These are phyloP conservation scores for Peronospora farinosa DNA, from an alignment of 352 stramenopile genomes.

Conservation along the genomic window DNA sequence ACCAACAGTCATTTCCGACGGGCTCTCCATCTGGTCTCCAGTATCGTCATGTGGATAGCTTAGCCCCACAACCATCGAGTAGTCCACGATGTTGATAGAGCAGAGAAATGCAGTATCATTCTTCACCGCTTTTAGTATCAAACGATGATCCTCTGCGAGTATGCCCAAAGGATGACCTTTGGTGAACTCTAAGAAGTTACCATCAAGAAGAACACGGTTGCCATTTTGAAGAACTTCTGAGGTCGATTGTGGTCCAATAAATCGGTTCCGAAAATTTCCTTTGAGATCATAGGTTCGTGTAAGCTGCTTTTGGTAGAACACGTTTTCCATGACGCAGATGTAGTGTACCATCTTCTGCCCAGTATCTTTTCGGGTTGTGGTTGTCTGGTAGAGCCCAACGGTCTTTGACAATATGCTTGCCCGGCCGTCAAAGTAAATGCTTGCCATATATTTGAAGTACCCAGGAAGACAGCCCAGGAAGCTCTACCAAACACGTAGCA, in stretches of 20 bases:
- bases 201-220: conserved; percentile 68
- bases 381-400: conserved; percentile 96
- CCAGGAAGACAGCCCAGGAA: conserved; percentile 69
- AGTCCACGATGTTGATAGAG: conserved; percentile 99
- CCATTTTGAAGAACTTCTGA: conserved; percentile 22
- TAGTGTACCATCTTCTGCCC: conserved; percentile 88
- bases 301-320: conserved; percentile 94
- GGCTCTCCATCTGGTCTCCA: conserved; percentile 20
- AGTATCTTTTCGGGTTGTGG: conserved; percentile 89
- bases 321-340: conserved; percentile 95
- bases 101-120: conserved; percentile 96
- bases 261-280: conserved; percentile 92
- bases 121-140: conserved; percentile 85
- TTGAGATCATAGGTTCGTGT: conserved; percentile 97
- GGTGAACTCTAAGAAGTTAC: conserved; percentile 80
- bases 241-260: conserved; percentile 48
- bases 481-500: conserved; percentile 34
- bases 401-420: conserved; percentile 95
- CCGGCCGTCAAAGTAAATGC: conserved; percentile 92
- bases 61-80: conserved; percentile 96
- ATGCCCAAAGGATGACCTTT: conserved; percentile 71
- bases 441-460: conserved; percentile 98
- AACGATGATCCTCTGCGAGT: conserved; percentile 61
- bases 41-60: conserved; percentile 31
- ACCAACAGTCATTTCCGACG: conserved; percentile 89